These are phyloP conservation scores for Kodamaea laetipori DNA, from an alignment of 805 yeast genomes.

Conservation along the genomic window DNA sequence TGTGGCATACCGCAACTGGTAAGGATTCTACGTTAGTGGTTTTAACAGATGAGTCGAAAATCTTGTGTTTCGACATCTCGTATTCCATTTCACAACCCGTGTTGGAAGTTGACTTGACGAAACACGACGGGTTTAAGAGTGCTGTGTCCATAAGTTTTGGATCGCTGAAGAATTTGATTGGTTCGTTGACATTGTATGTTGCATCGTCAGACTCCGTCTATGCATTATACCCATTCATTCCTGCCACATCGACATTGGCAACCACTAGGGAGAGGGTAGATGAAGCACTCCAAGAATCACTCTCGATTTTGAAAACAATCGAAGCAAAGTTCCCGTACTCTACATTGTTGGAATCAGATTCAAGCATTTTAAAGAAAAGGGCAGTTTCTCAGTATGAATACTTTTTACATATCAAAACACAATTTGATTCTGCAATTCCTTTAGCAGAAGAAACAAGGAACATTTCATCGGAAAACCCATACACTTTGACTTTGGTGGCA, in stretches of 20 bases:
- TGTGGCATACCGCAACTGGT: conserved; percentile 28
- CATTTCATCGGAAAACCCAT: conserved; percentile 8
- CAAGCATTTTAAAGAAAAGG: conserved; percentile 18
- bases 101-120: conserved; percentile 21
- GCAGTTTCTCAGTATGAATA: conserved; percentile 23
- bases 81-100: conserved; percentile 18
- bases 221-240: conserved; percentile 33
- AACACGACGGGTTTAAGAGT: conserved; percentile 12
- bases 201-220: conserved; percentile 24
- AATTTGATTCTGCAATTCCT: conserved; percentile 14
- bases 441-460: conserved; percentile 17
- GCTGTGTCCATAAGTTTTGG: conserved; percentile 32
- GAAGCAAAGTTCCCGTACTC: conserved; percentile 15
- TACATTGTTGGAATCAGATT: neutral
- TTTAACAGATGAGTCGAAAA: conserved; percentile 22
- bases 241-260: conserved; percentile 19
- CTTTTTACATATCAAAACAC: conserved; percentile 16
- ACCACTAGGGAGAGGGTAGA: conserved; percentile 19
- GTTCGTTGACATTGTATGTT: conserved; percentile 34
- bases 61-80: conserved; percentile 24
- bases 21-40: conserved; percentile 28
- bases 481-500: conserved; percentile 1
- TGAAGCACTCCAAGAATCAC: conserved; percentile 15
- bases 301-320: conserved; percentile 14
- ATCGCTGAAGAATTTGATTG: conserved; percentile 23